Percentiles rank a stretch among this genome's conserved stretches.
Evolutionary conservation across 2,329 filamentous ascomycete species (phyloP).

Genomic region (Phaeosphaeriaceae sp.): DNA sequence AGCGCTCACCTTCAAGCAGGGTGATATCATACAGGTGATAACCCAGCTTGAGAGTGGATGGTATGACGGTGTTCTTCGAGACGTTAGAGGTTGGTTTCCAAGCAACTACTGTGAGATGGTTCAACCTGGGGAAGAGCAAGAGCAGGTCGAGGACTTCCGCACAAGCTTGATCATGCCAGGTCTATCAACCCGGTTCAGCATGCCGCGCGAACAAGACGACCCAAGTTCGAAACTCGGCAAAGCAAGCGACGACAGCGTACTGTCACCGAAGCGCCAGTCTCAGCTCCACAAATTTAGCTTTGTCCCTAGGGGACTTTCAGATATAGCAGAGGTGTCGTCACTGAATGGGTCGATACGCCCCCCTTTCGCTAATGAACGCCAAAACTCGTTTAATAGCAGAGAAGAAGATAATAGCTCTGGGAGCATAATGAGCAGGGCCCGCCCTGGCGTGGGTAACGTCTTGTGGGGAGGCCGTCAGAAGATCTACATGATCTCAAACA

Average conservation of each 20-base stretch:
- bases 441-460: conserved; percentile 87
- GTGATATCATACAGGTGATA: conserved; percentile 3
- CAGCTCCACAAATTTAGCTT: conserved; percentile 76
- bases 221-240: conserved; percentile 89
- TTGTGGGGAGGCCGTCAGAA: conserved; percentile 96
- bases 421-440: conserved; percentile 81
- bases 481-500: conserved; percentile 79
- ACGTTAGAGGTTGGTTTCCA: conserved; percentile 7
- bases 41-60: conserved; percentile 1
- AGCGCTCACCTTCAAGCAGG: background rate
- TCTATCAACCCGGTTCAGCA: conserved; percentile 92
- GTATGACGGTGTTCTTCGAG: conserved; percentile 5
- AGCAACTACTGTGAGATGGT: background rate
- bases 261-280: conserved; percentile 82
- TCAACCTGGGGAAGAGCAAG: background rate
- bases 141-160: conserved; percentile 81
- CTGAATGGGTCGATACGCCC: conserved; percentile 62
- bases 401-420: conserved; percentile 72
- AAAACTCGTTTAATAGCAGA: conserved; percentile 69
- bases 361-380: conserved; percentile 66
- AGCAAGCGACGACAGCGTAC: conserved; percentile 91
- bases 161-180: conserved; percentile 97
- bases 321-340: conserved; percentile 92
- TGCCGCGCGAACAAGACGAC: conserved; percentile 94
- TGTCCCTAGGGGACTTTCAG: conserved; percentile 66